phyloP scores from a whole-genome alignment of 2,329 filamentous ascomycete genomes.

The Tolypocladium nubicola region DNA sequence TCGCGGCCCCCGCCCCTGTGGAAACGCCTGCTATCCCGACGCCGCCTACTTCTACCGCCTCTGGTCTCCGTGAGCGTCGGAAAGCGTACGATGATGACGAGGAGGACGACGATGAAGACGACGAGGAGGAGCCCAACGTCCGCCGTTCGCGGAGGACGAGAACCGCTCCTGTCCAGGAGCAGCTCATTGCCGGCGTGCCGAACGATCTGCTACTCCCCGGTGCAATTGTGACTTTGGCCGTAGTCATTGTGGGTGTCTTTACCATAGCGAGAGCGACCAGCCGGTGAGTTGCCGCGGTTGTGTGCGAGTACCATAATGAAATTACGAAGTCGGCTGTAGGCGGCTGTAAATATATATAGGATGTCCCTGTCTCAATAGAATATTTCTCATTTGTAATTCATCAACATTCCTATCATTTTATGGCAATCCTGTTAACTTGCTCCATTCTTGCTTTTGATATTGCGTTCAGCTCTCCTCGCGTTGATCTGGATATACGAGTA shows the following conservation, averaged over 20 bases:
- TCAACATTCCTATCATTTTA: neutral
- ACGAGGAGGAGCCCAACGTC: conserved; percentile 34
- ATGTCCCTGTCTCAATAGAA: conserved; percentile 13
- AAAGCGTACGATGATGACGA: conserved; percentile 37
- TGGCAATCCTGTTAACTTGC: neutral
- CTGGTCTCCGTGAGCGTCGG: conserved; percentile 39
- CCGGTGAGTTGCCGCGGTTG: conserved; percentile 26
- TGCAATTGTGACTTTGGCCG: conserved; percentile 88
- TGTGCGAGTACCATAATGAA: conserved; percentile 18
- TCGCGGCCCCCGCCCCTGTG: conserved; percentile 47
- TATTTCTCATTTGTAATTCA: conserved; percentile 8
- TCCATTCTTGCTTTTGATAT: too few species aligned
- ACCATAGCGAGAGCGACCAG: conserved; percentile 62
- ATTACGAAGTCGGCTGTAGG: conserved; percentile 19
- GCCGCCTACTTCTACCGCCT: conserved; percentile 36
- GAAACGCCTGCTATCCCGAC: conserved; percentile 31
- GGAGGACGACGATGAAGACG: conserved; percentile 42
- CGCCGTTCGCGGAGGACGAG: conserved; percentile 33
- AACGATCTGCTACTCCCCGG: conserved; percentile 91
- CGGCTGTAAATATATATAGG: conserved; percentile 21
- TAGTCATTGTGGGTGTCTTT: conserved; percentile 90
- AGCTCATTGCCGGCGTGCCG: conserved; percentile 81
- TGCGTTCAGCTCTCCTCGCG: too few species aligned
- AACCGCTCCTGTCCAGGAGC: conserved; percentile 45
- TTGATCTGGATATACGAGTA: too few species aligned